Percentiles rank a stretch among this genome's conserved stretches.
Evolutionary conservation across 495 filamentous ascomycete species (phyloP).

Genomic region (Hypoxylon subgilvum): DNA sequence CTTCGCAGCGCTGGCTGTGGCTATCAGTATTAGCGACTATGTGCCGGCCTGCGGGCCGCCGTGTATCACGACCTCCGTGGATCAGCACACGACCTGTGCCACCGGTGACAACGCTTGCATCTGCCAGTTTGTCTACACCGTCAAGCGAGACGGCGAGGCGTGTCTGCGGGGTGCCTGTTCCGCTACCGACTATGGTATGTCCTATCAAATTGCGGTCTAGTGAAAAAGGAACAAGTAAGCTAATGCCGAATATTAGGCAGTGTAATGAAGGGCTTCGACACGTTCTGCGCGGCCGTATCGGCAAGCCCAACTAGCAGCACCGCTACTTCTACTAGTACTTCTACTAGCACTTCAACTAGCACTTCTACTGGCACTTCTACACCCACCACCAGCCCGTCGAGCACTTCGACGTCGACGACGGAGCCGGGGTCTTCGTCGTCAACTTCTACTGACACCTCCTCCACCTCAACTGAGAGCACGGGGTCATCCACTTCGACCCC

Average conservation of each 20-base stretch:
- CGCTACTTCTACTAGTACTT: slow-evolving; percentile 5
- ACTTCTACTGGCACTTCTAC: slow-evolving; percentile 8
- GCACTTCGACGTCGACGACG: neutral
- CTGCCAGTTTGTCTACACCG: slow-evolving; percentile 45
- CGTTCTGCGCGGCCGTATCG: slow-evolving; percentile 36
- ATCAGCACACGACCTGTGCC: slow-evolving; percentile 43
- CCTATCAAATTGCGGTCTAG: neutral
- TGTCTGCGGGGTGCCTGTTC: slow-evolving; percentile 39
- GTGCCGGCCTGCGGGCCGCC: slow-evolving; percentile 49
- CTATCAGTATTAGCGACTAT: slow-evolving; percentile 45
- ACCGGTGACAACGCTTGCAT: slow-evolving; percentile 51
- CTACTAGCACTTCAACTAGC: slow-evolving; percentile 2
- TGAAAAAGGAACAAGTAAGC: neutral
- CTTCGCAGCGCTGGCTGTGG: slow-evolving; percentile 44
- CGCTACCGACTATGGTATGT: slow-evolving; percentile 40
- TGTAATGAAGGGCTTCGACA: slow-evolving; percentile 38
- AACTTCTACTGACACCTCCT: slow-evolving; percentile 12
- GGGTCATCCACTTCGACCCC: neutral
- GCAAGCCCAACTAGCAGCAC: slow-evolving; percentile 24
- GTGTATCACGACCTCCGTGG: slow-evolving; percentile 48
- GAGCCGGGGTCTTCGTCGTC: slow-evolving; percentile 1
- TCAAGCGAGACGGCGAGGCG: slow-evolving; percentile 42
- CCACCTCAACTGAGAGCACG: slow-evolving; percentile 3
- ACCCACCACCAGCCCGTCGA: slow-evolving; percentile 1
- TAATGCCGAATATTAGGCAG: slow-evolving; percentile 24